Evolutionary conservation across 2,329 filamentous ascomycete species (phyloP).

Genomic region (Venturia carpophila): DNA sequence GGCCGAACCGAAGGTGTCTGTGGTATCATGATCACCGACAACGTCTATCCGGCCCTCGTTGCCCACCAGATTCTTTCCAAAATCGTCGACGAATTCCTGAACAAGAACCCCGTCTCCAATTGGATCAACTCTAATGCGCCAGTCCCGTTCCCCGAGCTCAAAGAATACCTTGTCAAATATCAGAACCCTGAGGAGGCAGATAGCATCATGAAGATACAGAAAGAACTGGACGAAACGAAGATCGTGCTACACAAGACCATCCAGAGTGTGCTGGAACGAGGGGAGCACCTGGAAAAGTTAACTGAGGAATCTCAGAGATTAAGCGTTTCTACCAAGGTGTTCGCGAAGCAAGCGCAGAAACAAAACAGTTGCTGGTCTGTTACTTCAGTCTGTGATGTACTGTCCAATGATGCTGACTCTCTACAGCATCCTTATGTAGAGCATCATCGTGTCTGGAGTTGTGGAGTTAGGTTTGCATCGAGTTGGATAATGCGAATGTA

Average conservation of each 20-base stretch:
- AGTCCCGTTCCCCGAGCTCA: slow-evolving; percentile 63
- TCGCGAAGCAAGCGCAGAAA: slow-evolving; percentile 68
- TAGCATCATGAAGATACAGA: slow-evolving; percentile 91
- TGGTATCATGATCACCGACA: slow-evolving; percentile 41
- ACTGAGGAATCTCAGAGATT: slow-evolving; percentile 89
- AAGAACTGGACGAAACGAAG: slow-evolving; percentile 95
- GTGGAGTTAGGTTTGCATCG: neutral
- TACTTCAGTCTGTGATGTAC: slow-evolving; percentile 34
- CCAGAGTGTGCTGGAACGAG: slow-evolving; percentile 76
- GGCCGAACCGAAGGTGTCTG: slow-evolving; percentile 40
- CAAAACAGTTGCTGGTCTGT: slow-evolving; percentile 53
- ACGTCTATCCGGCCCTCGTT: slow-evolving; percentile 56
- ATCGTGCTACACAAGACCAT: slow-evolving; percentile 96
- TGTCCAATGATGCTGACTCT: neutral
- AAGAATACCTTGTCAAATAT: slow-evolving; percentile 70
- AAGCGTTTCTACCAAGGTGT: slow-evolving; percentile 93
- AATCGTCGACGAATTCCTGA: slow-evolving; percentile 77
- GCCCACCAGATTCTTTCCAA: slow-evolving; percentile 84
- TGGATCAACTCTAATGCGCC: slow-evolving; percentile 50
- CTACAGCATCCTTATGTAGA: slow-evolving; percentile 10
- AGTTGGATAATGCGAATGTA: slow-evolving; percentile 6
- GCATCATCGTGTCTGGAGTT: neutral
- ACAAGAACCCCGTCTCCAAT: slow-evolving; percentile 61
- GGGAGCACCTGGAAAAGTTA: slow-evolving; percentile 92
- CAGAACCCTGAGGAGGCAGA: slow-evolving; percentile 85